phyloP scores from a whole-genome alignment of 2,329 filamentous ascomycete species.

The Diaporthe citriasiana region DNA sequence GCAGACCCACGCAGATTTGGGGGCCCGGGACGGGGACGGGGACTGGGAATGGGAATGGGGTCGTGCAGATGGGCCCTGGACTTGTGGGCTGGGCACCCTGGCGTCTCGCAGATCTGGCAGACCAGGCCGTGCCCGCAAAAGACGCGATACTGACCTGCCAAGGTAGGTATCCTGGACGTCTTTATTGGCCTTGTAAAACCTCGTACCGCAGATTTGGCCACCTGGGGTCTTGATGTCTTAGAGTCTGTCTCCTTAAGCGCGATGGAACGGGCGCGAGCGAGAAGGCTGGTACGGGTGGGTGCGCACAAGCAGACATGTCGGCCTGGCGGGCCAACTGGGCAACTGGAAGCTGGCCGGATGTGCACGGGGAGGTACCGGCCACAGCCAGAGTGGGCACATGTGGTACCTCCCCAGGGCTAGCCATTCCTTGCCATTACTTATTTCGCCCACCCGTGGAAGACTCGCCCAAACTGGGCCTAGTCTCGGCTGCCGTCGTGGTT shows the following conservation, averaged over 20 bases:
- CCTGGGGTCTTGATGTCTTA: neutral
- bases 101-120: constrained; percentile 32
- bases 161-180: neutral
- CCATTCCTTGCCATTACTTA: constrained; percentile 26
- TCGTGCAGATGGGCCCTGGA: neutral
- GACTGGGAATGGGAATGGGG: neutral
- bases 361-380: constrained; percentile 2
- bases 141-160: neutral
- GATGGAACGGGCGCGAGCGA: constrained; percentile 5
- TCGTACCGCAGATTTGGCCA: neutral
- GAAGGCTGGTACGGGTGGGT: constrained; percentile 30
- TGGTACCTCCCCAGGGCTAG: constrained; percentile 23
- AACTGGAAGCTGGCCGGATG: constrained; percentile 16
- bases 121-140: neutral
- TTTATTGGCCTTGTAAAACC: neutral
- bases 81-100: constrained; percentile 24
- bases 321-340: constrained; percentile 7
- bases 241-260: neutral
- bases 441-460: constrained; percentile 14
- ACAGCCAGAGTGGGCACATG: neutral
- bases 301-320: constrained; percentile 8
- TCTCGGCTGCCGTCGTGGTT: constrained; percentile 26
- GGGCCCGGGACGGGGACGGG: constrained; percentile 10
- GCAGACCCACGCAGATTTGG: neutral
- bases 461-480: constrained; percentile 9